Conservation (phyloP, 2,329 filamentous ascomycete species). For the Neofusicoccum parvum region DNA sequence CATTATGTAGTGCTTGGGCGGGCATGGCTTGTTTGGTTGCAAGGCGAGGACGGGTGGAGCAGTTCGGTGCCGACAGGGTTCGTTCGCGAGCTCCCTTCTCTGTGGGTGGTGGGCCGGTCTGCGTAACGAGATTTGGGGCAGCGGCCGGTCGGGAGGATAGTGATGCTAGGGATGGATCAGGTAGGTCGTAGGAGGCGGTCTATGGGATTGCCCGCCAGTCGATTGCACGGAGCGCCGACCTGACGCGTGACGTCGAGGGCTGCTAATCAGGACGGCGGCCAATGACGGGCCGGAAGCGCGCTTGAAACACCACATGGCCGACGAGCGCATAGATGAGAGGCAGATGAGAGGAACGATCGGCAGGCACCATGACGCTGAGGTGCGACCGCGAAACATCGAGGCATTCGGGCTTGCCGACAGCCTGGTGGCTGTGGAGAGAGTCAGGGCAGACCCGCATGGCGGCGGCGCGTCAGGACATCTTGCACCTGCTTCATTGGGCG, state of each 20-base stretch:
- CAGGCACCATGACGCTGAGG: not conserved
- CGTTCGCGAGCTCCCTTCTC: not conserved
- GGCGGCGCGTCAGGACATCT: slow-evolving; percentile 1
- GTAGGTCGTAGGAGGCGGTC: slow-evolving; percentile 18
- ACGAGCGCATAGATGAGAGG: slow-evolving; percentile 11
- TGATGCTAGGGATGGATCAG: slow-evolving; percentile 10
- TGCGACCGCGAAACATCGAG: not conserved
- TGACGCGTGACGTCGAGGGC: slow-evolving; percentile 3
- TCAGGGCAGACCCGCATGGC: slow-evolving; percentile 10
- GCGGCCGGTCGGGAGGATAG: not conserved
- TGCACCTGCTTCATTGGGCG: slow-evolving; percentile 9
- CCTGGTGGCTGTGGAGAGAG: slow-evolving; percentile 2
- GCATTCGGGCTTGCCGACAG: slow-evolving; percentile 4
- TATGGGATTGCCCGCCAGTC: slow-evolving; percentile 18
- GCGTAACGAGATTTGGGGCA: not conserved
- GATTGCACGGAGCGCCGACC: not conserved
- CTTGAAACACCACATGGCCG: not conserved
- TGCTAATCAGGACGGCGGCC: slow-evolving; percentile 17
- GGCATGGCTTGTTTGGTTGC: not conserved
- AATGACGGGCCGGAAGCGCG: not conserved
- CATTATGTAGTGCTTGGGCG: slow-evolving; percentile 22
- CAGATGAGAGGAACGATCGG: not conserved
- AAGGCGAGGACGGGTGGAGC: not conserved
- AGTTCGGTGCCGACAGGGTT: not conserved
- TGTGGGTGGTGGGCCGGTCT: not conserved